Base-by-base conservation (phyloP, 441 rosid genomes). In the Brassica hybrid region DNA sequence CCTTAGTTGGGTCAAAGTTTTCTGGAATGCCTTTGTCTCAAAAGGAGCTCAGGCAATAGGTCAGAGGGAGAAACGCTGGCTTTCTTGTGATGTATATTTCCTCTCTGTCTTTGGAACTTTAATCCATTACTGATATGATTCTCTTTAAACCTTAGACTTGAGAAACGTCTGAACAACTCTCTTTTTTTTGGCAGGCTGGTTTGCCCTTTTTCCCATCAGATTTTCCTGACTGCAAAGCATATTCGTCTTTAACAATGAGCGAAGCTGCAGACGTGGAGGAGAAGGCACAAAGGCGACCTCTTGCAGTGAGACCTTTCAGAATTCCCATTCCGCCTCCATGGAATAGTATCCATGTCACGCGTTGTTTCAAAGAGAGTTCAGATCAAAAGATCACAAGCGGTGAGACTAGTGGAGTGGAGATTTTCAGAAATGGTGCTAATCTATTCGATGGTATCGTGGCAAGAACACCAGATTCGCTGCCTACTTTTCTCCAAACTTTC, bases 11-110 rank as follows among this genome's bases (percentile, higher is more conserved):
- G 83, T 79, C 45, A 87, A 78, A 84, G 91, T 89, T 69, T 90
- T 93, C 76, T 92, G 98, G 97, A 77, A 77, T 75, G 73, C 86
- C 69, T 78, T 95, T 9, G 75, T 93, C 80, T 85, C 94, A 70
- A 88, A 88, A 72, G 99, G 97, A 70, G 96, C 89, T 78, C 89
- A 79, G 76, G 95, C 94, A 14, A 87, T 95, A 78, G 99, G 98
- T 73, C 86, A 87, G 77, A 87, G 91, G 83, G 97, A 95, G 86
- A 95, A 84, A 83, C 91, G 65, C 67, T 92, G 97, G 98, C 58
- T 91, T 74, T 85, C 95, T 18, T 84, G 88, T 78, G 92, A 93
- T 73, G 98, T 90, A 86, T 78, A 86, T 71, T 38, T 45, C n/a
- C 18, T 13, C 66, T n/a, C n/a, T n/a, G n/a, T 59, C 66, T 69